A percentile compares a stretch with the other conserved stretches of the same genome.
phyloP scores from a whole-genome alignment of 257 asterid species.

The Cinchona pubescens region DNA sequence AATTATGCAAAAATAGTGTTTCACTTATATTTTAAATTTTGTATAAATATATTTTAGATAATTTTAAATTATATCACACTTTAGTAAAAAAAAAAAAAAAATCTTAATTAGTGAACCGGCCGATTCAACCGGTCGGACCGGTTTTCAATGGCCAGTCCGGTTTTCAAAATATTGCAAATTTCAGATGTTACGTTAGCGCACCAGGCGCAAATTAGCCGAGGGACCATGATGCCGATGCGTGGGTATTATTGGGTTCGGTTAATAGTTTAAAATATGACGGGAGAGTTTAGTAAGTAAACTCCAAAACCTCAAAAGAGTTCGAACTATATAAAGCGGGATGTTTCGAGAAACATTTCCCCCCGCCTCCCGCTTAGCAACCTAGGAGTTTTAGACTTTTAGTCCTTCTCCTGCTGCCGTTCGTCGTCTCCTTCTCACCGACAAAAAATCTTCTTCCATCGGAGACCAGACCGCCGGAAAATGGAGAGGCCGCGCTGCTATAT shows the following conservation, averaged over 20 bases:
- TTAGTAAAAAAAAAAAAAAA: no score
- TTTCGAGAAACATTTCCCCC: neutral
- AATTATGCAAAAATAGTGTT: no score
- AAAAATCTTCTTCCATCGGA: neutral
- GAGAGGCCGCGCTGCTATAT: slow-evolving; percentile 61
- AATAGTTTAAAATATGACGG: slow-evolving; percentile 10
- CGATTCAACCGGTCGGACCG: no score
- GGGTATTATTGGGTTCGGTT: no score
- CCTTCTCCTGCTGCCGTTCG: neutral
- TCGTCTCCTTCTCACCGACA: neutral
- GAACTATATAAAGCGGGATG: slow-evolving; percentile 47
- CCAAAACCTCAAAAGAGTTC: slow-evolving; percentile 28
- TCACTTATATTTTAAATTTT: no score
- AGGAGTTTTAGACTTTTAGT: no score
- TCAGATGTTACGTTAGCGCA: neutral
- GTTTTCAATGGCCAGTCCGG: no score
- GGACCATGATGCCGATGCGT: neutral
- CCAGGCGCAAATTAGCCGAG: slow-evolving; percentile 36
- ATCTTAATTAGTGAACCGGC: no score
- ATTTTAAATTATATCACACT: no score
- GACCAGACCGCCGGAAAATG: slow-evolving; percentile 17
- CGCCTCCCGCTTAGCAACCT: no score
- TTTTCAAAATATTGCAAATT: no score
- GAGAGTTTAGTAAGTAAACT: neutral
- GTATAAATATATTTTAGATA: no score